These are phyloP conservation scores for Incumbomyces lentus DNA, from an alignment of 2,329 filamentous ascomycete species.

Conservation along the genomic window DNA sequence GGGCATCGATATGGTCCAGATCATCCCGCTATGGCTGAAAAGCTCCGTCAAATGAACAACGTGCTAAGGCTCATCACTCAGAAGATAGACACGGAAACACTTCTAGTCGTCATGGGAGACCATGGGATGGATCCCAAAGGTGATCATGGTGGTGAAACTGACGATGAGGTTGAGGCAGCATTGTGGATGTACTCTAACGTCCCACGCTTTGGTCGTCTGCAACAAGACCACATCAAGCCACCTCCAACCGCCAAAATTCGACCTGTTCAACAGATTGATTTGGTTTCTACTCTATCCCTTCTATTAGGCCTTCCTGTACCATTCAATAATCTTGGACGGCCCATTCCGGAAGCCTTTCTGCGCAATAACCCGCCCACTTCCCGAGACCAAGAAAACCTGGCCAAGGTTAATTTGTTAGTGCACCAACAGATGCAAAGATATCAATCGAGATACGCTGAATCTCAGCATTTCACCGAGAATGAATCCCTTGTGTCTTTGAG, in stretches of 20 bases:
- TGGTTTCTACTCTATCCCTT: slow-evolving; percentile 83
- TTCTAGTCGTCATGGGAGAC: slow-evolving; percentile 95
- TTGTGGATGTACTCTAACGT: slow-evolving; percentile 98
- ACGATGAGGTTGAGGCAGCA: slow-evolving; percentile 88
- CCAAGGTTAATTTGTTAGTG: slow-evolving; percentile 63
- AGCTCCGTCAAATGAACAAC: slow-evolving; percentile 80
- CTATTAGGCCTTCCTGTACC: slow-evolving; percentile 86
- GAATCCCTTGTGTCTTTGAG: not conserved
- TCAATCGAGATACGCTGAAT: slow-evolving; percentile 63
- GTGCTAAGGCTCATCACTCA: slow-evolving; percentile 64
- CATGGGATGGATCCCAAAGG: slow-evolving; percentile 97
- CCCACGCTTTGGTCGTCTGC: slow-evolving; percentile 68
- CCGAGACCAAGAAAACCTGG: slow-evolving; percentile 62
- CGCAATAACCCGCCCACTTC: slow-evolving; percentile 32
- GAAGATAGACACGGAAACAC: slow-evolving; percentile 68
- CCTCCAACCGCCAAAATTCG: slow-evolving; percentile 66
- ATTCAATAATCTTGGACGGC: slow-evolving; percentile 86
- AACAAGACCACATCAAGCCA: slow-evolving; percentile 47
- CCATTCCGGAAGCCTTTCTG: slow-evolving; percentile 88
- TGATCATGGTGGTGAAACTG: slow-evolving; percentile 95
- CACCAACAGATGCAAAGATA: slow-evolving; percentile 84
- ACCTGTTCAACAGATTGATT: slow-evolving; percentile 76
- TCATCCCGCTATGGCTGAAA: slow-evolving; percentile 81
- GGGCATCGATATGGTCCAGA: slow-evolving; percentile 92
- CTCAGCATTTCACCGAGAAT: slow-evolving; percentile 14